A percentile compares a stretch with the other conserved stretches of the same genome.
Evolutionary conservation across 2,329 filamentous ascomycete species (phyloP).

Genomic region (Colletotrichum nymphaeae): DNA sequence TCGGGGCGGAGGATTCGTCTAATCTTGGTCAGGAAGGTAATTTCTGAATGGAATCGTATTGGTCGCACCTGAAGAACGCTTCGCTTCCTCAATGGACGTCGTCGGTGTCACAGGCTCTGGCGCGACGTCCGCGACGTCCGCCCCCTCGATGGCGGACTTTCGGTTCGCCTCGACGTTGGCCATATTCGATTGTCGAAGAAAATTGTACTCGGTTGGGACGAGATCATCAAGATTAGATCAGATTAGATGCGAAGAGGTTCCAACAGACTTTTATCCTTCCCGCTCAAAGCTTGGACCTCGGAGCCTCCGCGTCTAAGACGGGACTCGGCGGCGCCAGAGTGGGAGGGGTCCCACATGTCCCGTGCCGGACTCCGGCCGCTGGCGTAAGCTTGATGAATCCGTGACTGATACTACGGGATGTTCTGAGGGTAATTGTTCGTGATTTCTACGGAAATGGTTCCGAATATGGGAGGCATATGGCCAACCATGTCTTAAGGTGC

Average conservation of each 20-base stretch:
- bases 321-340: background rate
- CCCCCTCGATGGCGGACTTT: background rate
- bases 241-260: conserved; percentile 17
- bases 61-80: conserved; percentile 9
- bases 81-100: conserved; percentile 3
- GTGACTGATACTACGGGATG: background rate
- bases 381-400: conserved; percentile 5
- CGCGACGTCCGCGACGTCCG: background rate
- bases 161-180: background rate
- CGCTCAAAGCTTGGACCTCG: background rate
- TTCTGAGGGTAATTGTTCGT: background rate
- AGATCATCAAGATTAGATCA: conserved; percentile 25
- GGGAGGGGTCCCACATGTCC: conserved; percentile 2
- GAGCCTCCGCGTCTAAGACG: conserved; percentile 2
- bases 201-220: background rate
- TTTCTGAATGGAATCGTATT: background rate
- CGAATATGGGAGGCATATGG: background rate
- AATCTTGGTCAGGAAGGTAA: background rate
- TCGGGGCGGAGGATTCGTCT: conserved; percentile 30
- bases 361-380: conserved; percentile 20
- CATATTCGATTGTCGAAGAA: background rate
- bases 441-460: background rate
- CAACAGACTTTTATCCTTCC: conserved; percentile 7
- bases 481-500: background rate
- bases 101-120: conserved; percentile 3